phyloP scores from a whole-genome alignment of 2,329 filamentous ascomycete species.

The Verticillium tricorpus region DNA sequence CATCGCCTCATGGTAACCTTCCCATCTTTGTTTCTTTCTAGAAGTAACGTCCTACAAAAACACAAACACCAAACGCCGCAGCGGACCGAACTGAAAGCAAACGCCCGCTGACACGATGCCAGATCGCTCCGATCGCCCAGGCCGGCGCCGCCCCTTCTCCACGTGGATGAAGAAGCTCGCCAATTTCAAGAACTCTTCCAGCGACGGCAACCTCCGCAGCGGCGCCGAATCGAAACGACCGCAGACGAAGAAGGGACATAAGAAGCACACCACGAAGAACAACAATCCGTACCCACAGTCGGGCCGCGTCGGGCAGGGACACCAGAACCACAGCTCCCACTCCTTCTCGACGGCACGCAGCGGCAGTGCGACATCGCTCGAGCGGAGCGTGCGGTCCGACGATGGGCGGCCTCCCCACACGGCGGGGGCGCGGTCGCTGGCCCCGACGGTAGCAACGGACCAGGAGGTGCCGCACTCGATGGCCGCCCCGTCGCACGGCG shows the following conservation, averaged over 20 bases:
- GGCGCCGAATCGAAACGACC: constrained; percentile 27
- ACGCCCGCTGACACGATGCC: constrained; percentile 27
- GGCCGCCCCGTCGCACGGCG: constrained; percentile 45
- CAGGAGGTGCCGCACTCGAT: constrained; percentile 72
- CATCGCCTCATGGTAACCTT: constrained; percentile 16
- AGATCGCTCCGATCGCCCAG: constrained; percentile 61
- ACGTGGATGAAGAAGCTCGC: constrained; percentile 91
- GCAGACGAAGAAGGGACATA: constrained; percentile 38
- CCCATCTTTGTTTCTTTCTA: background rate
- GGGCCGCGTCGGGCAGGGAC: constrained; percentile 44
- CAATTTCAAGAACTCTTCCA: constrained; percentile 71
- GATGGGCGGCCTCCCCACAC: constrained; percentile 55
- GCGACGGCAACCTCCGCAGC: constrained; percentile 37
- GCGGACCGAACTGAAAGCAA: background rate
- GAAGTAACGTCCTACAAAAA: background rate
- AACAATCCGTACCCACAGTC: constrained; percentile 94
- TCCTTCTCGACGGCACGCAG: constrained; percentile 55
- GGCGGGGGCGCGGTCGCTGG: constrained; percentile 61
- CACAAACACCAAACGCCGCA: background rate
- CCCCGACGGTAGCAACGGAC: constrained; percentile 80
- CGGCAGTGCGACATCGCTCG: constrained; percentile 49
- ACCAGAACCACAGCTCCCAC: constrained; percentile 35
- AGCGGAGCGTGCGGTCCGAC: constrained; percentile 54
- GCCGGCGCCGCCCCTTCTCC: constrained; percentile 79
- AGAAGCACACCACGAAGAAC: constrained; percentile 60